phyloP scores from a whole-genome alignment of 805 yeast species.

The Metschnikowia gelsemii region DNA sequence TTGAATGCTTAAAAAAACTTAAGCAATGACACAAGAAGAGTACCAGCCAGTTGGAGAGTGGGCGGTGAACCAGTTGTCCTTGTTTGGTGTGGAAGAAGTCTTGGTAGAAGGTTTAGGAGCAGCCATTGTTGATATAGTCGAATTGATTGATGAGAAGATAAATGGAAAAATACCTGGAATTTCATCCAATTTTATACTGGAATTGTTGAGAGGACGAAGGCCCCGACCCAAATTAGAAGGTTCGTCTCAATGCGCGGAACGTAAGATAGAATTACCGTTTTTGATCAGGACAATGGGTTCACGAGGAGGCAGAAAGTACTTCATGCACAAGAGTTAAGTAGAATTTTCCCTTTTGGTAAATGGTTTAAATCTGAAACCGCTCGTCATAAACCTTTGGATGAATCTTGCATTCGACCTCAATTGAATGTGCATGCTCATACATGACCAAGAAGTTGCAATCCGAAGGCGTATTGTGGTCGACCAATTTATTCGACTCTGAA shows the following conservation, averaged over 20 bases:
- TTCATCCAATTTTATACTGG: too few species aligned
- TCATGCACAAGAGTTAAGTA: too few species aligned
- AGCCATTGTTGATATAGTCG: background rate
- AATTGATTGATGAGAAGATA: background rate
- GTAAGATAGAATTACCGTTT: background rate
- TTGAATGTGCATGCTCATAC: too few species aligned
- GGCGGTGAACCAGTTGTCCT: slow-evolving; percentile 6
- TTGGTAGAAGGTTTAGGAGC: slow-evolving; percentile 2
- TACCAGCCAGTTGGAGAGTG: slow-evolving; percentile 1
- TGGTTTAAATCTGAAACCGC: too few species aligned
- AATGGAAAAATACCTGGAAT: background rate
- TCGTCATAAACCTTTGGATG: too few species aligned
- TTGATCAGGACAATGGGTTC: background rate
- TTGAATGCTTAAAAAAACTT: too few species aligned
- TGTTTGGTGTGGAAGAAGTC: slow-evolving; percentile 3
- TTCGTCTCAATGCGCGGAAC: slow-evolving; percentile 4
- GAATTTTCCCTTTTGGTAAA: background rate
- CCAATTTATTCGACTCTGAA: too few species aligned
- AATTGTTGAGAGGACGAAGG: too few species aligned
- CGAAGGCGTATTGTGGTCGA: too few species aligned
- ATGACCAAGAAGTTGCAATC: too few species aligned
- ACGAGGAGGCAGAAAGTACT: too few species aligned
- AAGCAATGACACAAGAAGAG: slow-evolving; percentile 1
- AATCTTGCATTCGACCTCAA: too few species aligned
- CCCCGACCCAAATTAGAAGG: background rate